Conservation (phyloP, 306 rosid species). For the Cucumis melo region DNA sequence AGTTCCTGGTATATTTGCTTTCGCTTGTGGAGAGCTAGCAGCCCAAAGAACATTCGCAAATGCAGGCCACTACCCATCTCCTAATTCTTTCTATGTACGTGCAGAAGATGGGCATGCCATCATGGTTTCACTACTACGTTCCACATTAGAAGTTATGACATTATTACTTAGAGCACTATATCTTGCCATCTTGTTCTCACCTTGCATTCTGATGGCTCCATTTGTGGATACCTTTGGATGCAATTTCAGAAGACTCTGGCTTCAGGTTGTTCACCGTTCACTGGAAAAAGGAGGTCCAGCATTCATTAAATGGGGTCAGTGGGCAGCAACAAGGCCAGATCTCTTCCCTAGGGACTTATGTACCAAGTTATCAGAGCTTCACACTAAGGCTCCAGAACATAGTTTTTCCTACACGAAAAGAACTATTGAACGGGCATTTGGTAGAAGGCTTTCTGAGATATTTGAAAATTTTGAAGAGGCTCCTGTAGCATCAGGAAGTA, state of each 20-base stretch:
- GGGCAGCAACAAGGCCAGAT: constrained; percentile 99
- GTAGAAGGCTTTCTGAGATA: constrained; percentile 70
- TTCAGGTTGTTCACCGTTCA: constrained; percentile 61
- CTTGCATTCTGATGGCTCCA: constrained; percentile 79
- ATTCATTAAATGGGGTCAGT: constrained; percentile 98
- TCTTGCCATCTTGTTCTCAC: constrained; percentile 67
- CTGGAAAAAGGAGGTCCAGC: constrained; percentile 91
- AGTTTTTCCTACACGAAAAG: constrained; percentile 78
- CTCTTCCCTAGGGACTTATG: constrained; percentile 94
- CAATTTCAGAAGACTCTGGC: constrained; percentile 65
- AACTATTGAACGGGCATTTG: constrained; percentile 84
- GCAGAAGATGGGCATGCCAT: constrained; percentile 76
- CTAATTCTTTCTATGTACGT: constrained; percentile 38
- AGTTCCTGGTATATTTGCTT: constrained; percentile 76
- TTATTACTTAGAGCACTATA: constrained; percentile 60
- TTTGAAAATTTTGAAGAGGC: constrained; percentile 86
- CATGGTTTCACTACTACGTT: constrained; percentile 29
- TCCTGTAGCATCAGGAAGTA: constrained; percentile 98
- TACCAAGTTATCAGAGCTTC: constrained; percentile 69
- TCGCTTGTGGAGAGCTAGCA: constrained; percentile 68
- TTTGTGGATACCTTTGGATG: constrained; percentile 61
- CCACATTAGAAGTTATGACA: constrained; percentile 46
- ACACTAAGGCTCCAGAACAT: constrained; percentile 91
- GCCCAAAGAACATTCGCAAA: constrained; percentile 41
- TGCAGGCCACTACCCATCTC: constrained; percentile 32